Percentiles rank a stretch among this genome's conserved stretches.
Conservation (phyloP, 768 basidiomycete species). For the Trametes cingulata region DNA sequence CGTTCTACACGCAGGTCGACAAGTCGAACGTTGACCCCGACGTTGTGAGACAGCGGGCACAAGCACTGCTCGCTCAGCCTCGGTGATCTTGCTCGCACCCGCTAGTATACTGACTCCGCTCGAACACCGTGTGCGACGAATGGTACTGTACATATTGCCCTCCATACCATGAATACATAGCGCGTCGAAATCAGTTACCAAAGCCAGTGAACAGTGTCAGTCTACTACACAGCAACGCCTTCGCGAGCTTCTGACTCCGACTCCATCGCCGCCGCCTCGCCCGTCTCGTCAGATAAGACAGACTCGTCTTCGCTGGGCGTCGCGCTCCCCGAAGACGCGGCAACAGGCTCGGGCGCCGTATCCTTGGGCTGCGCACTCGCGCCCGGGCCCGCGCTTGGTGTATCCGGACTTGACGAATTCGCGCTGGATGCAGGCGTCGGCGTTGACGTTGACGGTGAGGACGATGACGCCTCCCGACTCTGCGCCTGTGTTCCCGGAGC, state of each 20-base stretch:
- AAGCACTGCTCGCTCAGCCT: conserved; percentile 36
- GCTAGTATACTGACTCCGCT: neutral
- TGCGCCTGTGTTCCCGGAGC: neutral
- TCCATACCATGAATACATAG: neutral
- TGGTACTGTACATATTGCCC: neutral
- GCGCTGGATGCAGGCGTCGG: neutral
- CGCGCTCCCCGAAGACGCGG: neutral
- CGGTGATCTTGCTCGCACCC: neutral
- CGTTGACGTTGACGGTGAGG: neutral
- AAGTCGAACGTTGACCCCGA: conserved; percentile 57
- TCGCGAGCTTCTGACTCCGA: neutral
- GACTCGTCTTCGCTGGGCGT: neutral
- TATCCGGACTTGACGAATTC: neutral
- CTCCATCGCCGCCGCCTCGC: neutral
- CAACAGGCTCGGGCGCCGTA: neutral
- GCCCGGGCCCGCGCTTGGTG: neutral
- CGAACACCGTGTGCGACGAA: neutral
- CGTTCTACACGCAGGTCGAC: conserved; percentile 64
- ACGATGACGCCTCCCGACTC: neutral
- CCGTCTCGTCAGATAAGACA: neutral
- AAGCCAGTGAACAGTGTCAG: no score
- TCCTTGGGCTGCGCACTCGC: neutral
- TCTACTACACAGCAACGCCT: neutral
- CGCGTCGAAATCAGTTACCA: no score
- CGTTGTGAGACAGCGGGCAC: conserved; percentile 55